These are phyloP conservation scores for Phialophora macrospora DNA, from an alignment of 2,329 filamentous ascomycete species.

Conservation along the genomic window DNA sequence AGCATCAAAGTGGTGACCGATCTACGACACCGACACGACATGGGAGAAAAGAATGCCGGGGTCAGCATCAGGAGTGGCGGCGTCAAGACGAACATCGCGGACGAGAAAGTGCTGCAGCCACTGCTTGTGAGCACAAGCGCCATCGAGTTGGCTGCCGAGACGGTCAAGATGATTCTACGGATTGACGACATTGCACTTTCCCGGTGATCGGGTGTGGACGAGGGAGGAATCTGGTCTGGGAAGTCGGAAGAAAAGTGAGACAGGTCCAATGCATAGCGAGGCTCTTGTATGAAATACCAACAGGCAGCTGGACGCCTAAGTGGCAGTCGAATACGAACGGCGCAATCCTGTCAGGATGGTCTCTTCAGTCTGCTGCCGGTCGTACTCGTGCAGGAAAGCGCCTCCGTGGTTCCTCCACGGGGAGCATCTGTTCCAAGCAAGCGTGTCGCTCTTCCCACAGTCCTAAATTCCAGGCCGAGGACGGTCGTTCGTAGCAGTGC, in stretches of 20 bases:
- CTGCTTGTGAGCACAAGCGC: conserved; percentile 96
- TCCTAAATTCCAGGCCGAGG: neutral
- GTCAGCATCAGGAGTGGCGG: conserved; percentile 98
- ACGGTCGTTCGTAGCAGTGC: neutral
- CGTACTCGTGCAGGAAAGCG: neutral
- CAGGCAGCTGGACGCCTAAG: neutral
- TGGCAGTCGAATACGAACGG: neutral
- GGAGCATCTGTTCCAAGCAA: neutral
- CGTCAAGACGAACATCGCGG: conserved; percentile 94
- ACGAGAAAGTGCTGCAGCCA: conserved; percentile 96
- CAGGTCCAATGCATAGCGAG: conserved; percentile 29
- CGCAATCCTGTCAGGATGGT: neutral
- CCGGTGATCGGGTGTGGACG: conserved; percentile 37
- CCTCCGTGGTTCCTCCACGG: neutral
- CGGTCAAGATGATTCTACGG: conserved; percentile 89
- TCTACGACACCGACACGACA: conserved; percentile 88
- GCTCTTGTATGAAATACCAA: conserved; percentile 1
- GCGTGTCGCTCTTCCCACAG: neutral
- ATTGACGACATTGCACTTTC: conserved; percentile 70
- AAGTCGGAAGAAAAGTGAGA: conserved; percentile 12
- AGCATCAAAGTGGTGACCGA: conserved; percentile 99
- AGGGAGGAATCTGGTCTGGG: neutral
- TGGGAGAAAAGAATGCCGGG: conserved; percentile 93
- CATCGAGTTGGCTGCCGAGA: conserved; percentile 95
- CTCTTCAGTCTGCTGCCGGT: neutral